Conservation (phyloP, 2,329 filamentous ascomycete genomes). For the Penicillium olsonii region DNA sequence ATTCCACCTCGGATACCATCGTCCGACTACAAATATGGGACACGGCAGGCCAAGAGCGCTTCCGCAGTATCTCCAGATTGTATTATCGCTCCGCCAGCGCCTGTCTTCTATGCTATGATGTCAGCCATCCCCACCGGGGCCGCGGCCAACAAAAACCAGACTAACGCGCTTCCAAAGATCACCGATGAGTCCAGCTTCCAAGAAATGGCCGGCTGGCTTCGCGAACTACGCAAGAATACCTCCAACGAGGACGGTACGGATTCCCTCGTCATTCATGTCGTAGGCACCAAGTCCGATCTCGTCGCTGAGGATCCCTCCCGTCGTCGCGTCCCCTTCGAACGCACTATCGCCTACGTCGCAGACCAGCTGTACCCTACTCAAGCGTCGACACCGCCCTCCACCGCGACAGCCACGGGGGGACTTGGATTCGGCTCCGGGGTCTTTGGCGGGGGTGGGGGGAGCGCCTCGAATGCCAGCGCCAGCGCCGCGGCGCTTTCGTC, state of each 20-base stretch:
- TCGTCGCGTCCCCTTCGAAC: constrained; percentile 88
- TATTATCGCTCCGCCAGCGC: constrained; percentile 97
- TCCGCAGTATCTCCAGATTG: constrained; percentile 88
- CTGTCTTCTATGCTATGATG: constrained; percentile 87
- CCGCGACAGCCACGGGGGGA: constrained; percentile 44
- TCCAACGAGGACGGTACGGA: constrained; percentile 55
- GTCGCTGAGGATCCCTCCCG: constrained; percentile 77
- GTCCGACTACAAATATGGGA: constrained; percentile 97
- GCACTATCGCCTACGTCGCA: constrained; percentile 92
- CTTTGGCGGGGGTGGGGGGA: constrained; percentile 24
- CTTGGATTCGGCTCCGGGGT: constrained; percentile 17
- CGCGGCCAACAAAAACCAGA: neutral
- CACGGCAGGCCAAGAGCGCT: constrained; percentile 92
- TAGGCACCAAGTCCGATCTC: constrained; percentile 90
- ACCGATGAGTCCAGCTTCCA: constrained; percentile 81
- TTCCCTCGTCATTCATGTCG: constrained; percentile 87
- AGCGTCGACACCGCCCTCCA: constrained; percentile 67
- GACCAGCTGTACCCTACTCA: constrained; percentile 79
- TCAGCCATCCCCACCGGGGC: constrained; percentile 9
- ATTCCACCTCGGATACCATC: constrained; percentile 80
- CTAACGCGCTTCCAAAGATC: constrained; percentile 49
- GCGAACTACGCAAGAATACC: constrained; percentile 78
- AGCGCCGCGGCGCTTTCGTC: constrained; percentile 23
- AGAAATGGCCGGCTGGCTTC: constrained; percentile 91
- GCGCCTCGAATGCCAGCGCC: constrained; percentile 28